Evolutionary conservation across 306 rosid genomes (phyloP).

Genomic region (Cucurbita moschata): DNA sequence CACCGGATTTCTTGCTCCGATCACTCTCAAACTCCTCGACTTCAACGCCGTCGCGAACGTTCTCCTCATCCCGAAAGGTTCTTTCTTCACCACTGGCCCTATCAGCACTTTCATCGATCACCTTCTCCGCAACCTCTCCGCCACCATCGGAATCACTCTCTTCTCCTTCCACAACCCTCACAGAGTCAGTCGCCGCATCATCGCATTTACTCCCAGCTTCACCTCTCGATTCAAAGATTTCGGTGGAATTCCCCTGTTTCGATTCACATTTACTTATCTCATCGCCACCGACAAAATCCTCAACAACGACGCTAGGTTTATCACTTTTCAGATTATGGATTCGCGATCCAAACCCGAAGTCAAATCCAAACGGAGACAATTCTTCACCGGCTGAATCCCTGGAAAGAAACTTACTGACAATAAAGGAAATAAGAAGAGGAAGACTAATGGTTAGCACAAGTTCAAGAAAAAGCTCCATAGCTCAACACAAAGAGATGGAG

Average conservation of each 20-base stretch:
- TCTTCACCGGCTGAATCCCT: conserved; percentile 8
- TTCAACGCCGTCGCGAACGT: background rate
- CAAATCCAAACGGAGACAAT: background rate
- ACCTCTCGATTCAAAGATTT: background rate
- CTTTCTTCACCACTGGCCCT: conserved; percentile 5
- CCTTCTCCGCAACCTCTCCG: conserved; percentile 13
- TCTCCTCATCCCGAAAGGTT: conserved; percentile 7
- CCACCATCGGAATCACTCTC: conserved; percentile 3
- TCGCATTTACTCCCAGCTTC: background rate
- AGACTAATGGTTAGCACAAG: conserved; percentile 23
- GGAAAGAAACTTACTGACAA: conserved; percentile 25
- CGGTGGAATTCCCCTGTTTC: background rate
- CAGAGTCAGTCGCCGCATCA: background rate
- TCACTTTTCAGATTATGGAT: conserved; percentile 15
- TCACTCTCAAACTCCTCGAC: conserved; percentile 9
- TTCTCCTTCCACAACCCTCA: background rate
- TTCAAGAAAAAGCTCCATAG: conserved; percentile 41
- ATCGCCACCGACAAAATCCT: conserved; percentile 15
- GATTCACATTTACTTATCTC: conserved; percentile 5
- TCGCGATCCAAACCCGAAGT: conserved; percentile 10
- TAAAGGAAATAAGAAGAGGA: conserved; percentile 25
- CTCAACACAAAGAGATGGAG: background rate
- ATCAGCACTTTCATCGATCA: conserved; percentile 14
- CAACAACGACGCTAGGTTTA: conserved; percentile 16
- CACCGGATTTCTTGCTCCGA: conserved; percentile 12